These are phyloP conservation scores for Orbilia quercus DNA, from an alignment of 2,329 filamentous ascomycete species.

Conservation along the genomic window DNA sequence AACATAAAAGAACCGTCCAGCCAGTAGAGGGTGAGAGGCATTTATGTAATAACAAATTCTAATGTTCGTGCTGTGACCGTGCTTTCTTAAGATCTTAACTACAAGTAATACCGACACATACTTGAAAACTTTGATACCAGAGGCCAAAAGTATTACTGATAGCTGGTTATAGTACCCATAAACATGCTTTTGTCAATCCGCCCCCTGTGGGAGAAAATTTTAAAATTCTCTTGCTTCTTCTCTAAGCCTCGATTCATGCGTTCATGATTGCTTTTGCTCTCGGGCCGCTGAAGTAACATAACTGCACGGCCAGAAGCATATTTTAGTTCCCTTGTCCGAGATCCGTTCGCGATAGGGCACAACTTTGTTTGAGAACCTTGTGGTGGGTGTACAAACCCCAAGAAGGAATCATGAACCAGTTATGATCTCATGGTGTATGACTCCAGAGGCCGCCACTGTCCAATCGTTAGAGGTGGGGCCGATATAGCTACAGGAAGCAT, in stretches of 20 bases:
- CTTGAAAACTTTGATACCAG: too few relatives aligned
- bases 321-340: conserved; percentile 22
- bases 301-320: conserved; percentile 28
- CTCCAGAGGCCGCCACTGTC: neutral
- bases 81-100: too few relatives aligned
- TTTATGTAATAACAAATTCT: too few relatives aligned
- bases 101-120: too few relatives aligned
- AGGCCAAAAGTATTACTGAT: too few relatives aligned
- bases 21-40: too few relatives aligned
- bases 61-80: too few relatives aligned
- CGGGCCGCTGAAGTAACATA: conserved; percentile 5
- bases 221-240: conserved; percentile 26
- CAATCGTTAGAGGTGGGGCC: conserved; percentile 21
- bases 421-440: too few relatives aligned
- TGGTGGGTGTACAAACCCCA: conserved; percentile 23
- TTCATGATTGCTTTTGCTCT: conserved; percentile 46
- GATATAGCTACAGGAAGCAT: too few relatives aligned
- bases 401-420: conserved; percentile 23
- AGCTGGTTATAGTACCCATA: too few relatives aligned
- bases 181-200: conserved; percentile 1
- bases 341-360: conserved; percentile 52
- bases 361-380: conserved; percentile 18
- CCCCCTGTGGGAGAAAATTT: neutral
- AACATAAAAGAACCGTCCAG: too few relatives aligned
- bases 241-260: conserved; percentile 9